Conservation (phyloP, 768 basidiomycete species). For the Mrakia frigida region DNA sequence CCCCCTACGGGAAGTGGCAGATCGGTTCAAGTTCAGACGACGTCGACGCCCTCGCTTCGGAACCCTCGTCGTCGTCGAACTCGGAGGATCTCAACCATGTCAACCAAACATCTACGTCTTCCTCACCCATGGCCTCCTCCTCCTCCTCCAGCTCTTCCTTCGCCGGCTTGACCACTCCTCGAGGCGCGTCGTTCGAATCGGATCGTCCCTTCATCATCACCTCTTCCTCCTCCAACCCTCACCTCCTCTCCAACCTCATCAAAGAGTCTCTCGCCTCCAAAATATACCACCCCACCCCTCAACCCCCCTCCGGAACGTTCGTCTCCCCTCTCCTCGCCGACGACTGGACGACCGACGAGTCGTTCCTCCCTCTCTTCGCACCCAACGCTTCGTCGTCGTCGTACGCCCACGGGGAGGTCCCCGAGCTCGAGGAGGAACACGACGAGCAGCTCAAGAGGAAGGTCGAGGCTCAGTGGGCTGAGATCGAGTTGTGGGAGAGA, state of each 20-base stretch:
- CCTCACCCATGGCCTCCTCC: neutral
- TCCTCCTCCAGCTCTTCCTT: neutral
- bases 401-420: neutral
- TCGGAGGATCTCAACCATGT: neutral
- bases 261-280: neutral
- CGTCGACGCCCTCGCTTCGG: neutral
- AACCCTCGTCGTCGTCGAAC: neutral
- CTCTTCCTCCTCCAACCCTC: neutral
- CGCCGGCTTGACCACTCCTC: neutral
- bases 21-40: neutral
- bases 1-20: neutral
- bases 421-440: too few relatives aligned
- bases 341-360: neutral
- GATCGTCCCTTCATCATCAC: neutral
- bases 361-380: neutral
- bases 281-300: neutral
- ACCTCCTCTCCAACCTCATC: neutral
- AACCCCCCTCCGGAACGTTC: neutral
- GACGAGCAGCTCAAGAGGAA: neutral
- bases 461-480: neutral
- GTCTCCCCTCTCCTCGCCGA: neutral
- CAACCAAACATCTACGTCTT: neutral
- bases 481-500: neutral
- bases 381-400: neutral
- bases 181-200: neutral